Evolutionary conservation across 331 rosid species (phyloP), one percentile per base, ranked within the genome.

Genomic region (Phaseolus coccineus): DNA sequence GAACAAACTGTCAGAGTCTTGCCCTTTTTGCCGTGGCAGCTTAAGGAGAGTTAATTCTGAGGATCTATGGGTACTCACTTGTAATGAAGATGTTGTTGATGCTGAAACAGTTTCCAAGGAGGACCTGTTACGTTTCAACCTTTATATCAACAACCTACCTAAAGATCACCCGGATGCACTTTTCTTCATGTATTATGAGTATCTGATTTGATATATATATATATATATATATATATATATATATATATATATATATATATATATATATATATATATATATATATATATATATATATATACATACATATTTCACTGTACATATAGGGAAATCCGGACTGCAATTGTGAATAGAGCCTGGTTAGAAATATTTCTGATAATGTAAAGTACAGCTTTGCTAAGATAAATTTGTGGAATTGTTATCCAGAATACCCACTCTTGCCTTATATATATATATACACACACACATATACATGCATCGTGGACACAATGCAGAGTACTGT

Each of bases 21-120:
- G 99, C 76, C 99, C 99, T 0, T 95, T 95, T 82, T 95, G 98
- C 73, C 99, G 99, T 1, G 98, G 99, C 27, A 90, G 89, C 85
- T 76, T 95, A 66, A 93, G 94, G 92, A 89, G 99, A 85, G 99
- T 95, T 47, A 91, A 91, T 81, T 95, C 99, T 1, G 93, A 95
- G 77, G 99, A 95, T 85, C 87, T 95, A 25, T 95, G 99, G 99
- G 99, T 95, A 67, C 91, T 95, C 31, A 93, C 99, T 3, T 84
- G 98, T 27, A 81, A 87, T 48, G 96, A 93, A 11, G 99, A 95
- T 35, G 97, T 95, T 69, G 97, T 95, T 5, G 99, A 95, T 80
- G 71, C 91, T 5, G 97, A 93, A 87, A 93, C 96, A 7, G 94
- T 90, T 64, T 88, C 96, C 3, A 85, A 84, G 84, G 98, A 95